phyloP scores from a whole-genome alignment of 2,329 filamentous ascomycete species.

The Huntiella bhutanensis region DNA sequence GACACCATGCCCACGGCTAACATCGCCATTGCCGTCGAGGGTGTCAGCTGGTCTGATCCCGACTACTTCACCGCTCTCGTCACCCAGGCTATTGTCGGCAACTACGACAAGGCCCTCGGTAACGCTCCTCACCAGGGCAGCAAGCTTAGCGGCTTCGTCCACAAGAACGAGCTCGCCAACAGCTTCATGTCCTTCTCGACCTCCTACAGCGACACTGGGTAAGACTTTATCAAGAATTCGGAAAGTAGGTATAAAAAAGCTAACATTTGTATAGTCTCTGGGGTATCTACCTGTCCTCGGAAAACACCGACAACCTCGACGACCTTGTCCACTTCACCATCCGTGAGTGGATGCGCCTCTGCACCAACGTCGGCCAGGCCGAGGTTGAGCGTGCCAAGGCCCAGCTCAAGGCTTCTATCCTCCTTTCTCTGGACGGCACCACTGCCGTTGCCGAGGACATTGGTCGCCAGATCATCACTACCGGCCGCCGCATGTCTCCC shows the following conservation, averaged over 20 bases:
- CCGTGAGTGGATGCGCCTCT: conserved; percentile 93
- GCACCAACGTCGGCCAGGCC: conserved; percentile 66
- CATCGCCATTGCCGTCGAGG: conserved; percentile 96
- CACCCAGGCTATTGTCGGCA: conserved; percentile 94
- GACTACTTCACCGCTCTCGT: conserved; percentile 98
- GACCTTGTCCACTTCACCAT: conserved; percentile 97
- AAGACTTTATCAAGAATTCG: conserved; percentile 22
- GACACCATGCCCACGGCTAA: conserved; percentile 92
- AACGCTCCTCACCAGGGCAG: conserved; percentile 93
- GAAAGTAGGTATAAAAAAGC: background rate
- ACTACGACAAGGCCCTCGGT: conserved; percentile 98
- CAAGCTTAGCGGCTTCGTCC: conserved; percentile 89
- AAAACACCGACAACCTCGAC: conserved; percentile 72
- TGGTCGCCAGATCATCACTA: conserved; percentile 94
- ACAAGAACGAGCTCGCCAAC: conserved; percentile 90
- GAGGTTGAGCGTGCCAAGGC: conserved; percentile 98
- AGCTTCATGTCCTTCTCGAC: conserved; percentile 99
- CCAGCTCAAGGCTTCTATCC: conserved; percentile 95
- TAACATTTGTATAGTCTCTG: conserved; percentile 49
- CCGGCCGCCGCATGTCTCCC: conserved; percentile 74
- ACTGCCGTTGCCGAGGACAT: conserved; percentile 97
- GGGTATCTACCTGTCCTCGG: conserved; percentile 96
- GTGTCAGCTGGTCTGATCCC: conserved; percentile 97
- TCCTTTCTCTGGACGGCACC: conserved; percentile 91
- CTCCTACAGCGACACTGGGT: conserved; percentile 98